These are phyloP conservation scores for Hysterangium stoloniferum DNA, from an alignment of 768 basidiomycete species.

Conservation along the genomic window DNA sequence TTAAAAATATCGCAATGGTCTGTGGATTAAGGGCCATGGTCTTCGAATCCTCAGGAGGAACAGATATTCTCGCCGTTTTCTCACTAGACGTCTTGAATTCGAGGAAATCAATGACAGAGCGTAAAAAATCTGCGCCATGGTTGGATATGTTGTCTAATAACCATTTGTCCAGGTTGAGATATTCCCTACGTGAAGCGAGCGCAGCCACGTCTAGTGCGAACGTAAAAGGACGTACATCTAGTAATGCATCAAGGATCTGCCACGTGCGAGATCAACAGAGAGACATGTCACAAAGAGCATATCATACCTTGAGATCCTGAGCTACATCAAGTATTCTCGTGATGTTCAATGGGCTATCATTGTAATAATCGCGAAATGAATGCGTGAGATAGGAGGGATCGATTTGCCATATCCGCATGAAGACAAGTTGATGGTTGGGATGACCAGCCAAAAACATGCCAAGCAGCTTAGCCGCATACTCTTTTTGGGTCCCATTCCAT, in stretches of 20 bases:
- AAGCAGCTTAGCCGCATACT: constrained; percentile 78
- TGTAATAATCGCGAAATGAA: constrained; percentile 88
- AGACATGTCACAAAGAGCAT: not conserved
- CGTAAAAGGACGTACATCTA: constrained; percentile 81
- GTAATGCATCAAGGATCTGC: constrained; percentile 85
- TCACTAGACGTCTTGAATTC: constrained; percentile 92
- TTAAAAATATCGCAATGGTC: constrained; percentile 87
- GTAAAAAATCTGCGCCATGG: constrained; percentile 81
- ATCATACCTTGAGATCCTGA: constrained; percentile 80
- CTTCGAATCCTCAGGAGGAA: constrained; percentile 66
- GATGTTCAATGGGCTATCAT: constrained; percentile 87
- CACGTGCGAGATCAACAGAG: constrained; percentile 7
- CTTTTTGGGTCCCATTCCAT: constrained; percentile 84
- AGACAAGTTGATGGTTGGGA: constrained; percentile 93
- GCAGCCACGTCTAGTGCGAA: constrained; percentile 94
- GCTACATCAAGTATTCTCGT: constrained; percentile 92
- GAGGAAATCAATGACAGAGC: constrained; percentile 80
- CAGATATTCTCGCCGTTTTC: constrained; percentile 65
- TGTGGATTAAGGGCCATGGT: constrained; percentile 85
- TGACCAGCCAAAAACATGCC: constrained; percentile 88
- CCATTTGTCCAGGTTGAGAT: constrained; percentile 96
- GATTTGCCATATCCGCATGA: constrained; percentile 93
- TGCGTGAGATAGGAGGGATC: constrained; percentile 79
- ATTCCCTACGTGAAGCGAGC: constrained; percentile 85
- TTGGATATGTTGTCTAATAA: constrained; percentile 76